A percentile compares a stretch with the other conserved stretches of the same genome.
phyloP scores from a whole-genome alignment of 2,329 filamentous ascomycete genomes.

The Beauveria medogensis region DNA sequence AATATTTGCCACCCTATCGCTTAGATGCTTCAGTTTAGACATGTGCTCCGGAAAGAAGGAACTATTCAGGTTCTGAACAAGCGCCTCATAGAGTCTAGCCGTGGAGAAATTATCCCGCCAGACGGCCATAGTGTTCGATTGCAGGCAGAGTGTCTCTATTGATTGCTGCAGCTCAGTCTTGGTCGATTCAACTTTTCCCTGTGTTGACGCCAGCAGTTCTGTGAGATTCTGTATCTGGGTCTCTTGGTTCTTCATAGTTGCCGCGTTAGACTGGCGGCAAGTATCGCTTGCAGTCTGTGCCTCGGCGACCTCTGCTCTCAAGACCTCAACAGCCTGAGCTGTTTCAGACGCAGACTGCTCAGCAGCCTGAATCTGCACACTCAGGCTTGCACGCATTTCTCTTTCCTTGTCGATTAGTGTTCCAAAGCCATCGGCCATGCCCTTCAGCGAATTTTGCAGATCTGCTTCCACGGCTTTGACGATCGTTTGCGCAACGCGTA shows the following conservation, averaged over 20 bases:
- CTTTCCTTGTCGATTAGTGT: slow-evolving; percentile 18
- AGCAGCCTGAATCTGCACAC: slow-evolving; percentile 10
- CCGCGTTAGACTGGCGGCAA: background rate
- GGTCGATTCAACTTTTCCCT: slow-evolving; percentile 4
- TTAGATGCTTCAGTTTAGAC: background rate
- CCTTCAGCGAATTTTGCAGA: background rate
- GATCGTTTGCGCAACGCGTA: background rate
- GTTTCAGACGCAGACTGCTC: background rate
- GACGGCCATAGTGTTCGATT: slow-evolving; percentile 28
- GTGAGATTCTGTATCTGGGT: background rate
- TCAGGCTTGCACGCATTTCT: slow-evolving; percentile 8
- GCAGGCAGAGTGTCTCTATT: slow-evolving; percentile 21
- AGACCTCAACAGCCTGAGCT: background rate
- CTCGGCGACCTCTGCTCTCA: background rate
- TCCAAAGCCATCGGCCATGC: background rate
- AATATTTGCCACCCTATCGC: background rate
- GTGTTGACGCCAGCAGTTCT: background rate
- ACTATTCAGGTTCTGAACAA: slow-evolving; percentile 29
- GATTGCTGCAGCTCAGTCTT: slow-evolving; percentile 20
- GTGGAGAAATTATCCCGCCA: slow-evolving; percentile 44
- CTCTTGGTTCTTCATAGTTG: background rate
- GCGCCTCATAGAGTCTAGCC: slow-evolving; percentile 30
- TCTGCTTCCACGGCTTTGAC: background rate
- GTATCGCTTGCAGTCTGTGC: background rate
- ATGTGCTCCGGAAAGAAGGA: background rate